These are phyloP conservation scores for Leccinum griseonigrum DNA, from an alignment of 1,284 basidiomycete species.

Conservation along the genomic window DNA sequence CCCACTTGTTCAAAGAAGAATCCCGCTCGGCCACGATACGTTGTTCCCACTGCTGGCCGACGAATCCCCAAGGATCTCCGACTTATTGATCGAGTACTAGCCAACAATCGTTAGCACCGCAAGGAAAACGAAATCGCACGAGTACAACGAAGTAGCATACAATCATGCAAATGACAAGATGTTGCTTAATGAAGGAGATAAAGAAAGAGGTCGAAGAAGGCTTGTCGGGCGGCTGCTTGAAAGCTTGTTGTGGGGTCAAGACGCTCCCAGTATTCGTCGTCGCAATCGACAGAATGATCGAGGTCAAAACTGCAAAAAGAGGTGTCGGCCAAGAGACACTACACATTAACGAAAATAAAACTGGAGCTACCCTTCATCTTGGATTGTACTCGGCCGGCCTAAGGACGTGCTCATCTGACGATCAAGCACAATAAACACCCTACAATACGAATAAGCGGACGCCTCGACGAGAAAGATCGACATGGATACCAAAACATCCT, in stretches of 20 bases:
- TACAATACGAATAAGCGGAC: constrained; percentile 22
- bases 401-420: constrained; percentile 65
- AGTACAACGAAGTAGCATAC: constrained; percentile 37
- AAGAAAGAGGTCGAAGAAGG: constrained; percentile 57
- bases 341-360: background rate
- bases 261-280: constrained; percentile 76
- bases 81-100: constrained; percentile 61
- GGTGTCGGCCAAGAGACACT: background rate
- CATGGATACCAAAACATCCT: constrained; percentile 71
- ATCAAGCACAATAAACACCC: constrained; percentile 64
- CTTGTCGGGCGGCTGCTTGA: constrained; percentile 57
- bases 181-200: constrained; percentile 53
- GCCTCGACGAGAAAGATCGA: background rate
- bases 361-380: constrained; percentile 74
- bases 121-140: background rate
- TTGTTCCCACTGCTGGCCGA: constrained; percentile 60
- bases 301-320: constrained; percentile 58
- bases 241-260: constrained; percentile 47
- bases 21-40: constrained; percentile 74
- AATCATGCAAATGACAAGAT: constrained; percentile 67
- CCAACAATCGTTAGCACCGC: constrained; percentile 1
- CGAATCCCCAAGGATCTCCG: constrained; percentile 42
- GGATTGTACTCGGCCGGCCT: constrained; percentile 80
- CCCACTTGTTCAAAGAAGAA: constrained; percentile 75
- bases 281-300: constrained; percentile 67